phyloP scores from a whole-genome alignment of 768 basidiomycete species.

The Kwoniella pini region DNA sequence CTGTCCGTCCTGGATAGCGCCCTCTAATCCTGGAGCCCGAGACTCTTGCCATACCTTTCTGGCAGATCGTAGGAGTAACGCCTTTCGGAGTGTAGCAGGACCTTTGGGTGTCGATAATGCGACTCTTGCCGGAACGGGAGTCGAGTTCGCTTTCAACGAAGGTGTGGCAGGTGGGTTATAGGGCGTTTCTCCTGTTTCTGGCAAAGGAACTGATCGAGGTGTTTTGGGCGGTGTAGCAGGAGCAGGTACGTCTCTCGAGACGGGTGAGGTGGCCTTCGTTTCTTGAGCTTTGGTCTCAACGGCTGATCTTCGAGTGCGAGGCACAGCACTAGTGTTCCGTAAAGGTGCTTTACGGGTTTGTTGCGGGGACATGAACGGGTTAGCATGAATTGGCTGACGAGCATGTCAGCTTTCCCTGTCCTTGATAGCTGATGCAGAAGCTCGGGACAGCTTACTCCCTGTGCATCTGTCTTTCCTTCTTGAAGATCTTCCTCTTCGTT shows the following conservation, averaged over 20 bases:
- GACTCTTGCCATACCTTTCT: constrained; percentile 48
- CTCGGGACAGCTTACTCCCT: background rate
- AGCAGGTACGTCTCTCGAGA: background rate
- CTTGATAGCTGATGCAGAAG: background rate
- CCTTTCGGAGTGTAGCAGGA: constrained; percentile 41
- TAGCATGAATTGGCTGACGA: constrained; percentile 20
- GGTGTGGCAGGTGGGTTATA: constrained; percentile 24
- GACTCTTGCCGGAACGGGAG: constrained; percentile 28
- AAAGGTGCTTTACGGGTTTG: constrained; percentile 23
- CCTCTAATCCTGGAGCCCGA: constrained; percentile 32
- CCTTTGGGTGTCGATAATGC: constrained; percentile 39
- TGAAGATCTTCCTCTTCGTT: constrained; percentile 28
- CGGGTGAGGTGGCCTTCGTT: background rate
- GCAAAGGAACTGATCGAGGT: constrained; percentile 38
- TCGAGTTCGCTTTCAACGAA: background rate
- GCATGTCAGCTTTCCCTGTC: background rate
- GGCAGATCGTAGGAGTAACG: constrained; percentile 46
- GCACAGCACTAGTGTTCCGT: constrained; percentile 39
- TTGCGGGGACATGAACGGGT: constrained; percentile 36
- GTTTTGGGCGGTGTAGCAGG: constrained; percentile 24
- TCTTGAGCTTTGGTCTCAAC: background rate
- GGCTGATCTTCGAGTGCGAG: constrained; percentile 25
- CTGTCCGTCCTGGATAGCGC: constrained; percentile 34
- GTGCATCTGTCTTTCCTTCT: background rate
- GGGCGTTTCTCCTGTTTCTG: constrained; percentile 31